Evolutionary conservation across 225 moss, liverwort and hornwort genomes (phyloP), one percentile per base, ranked within the genome.

Genomic region (Takakia lepidozioides): DNA sequence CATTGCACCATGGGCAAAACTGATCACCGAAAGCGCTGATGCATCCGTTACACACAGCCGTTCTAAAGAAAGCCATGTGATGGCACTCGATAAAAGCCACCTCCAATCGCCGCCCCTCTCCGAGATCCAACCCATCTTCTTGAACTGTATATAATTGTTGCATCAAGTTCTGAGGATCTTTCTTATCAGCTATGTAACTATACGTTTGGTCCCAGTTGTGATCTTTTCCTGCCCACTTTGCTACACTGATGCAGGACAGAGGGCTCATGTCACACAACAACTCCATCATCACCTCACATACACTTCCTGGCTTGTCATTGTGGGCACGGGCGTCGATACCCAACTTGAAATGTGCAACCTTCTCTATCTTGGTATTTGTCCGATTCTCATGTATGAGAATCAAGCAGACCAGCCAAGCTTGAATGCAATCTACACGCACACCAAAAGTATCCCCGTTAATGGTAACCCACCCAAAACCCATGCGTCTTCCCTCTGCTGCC

Each of bases 331-430:
- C 69, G 43, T 75, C 63, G 26, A 70, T 19, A 0, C 7, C 58
- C 37, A 75, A 55, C 16, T 75, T 66, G 22, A 62, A 58, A 46
- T 48, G 21, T 7, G 66, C 2, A 1, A 0, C 44, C 1, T 55
- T 20, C 1, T 2, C 0, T 27, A 74, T 11, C 53, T 74, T 74
- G 2, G 32, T 6, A 39, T 54, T 0, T 18, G 4, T 46, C 30
- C 51, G 62, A 0, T 35, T 29, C 39, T 70, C 58, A 24, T 66
- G 13, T 2, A 66, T 29, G 23, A 66, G 51, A 14, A 65, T 55
- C 10, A 66, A 59, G 0, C 58, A 51, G 0, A 62, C 55, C 27
- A 75, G 70, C 75, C 70, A 70, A 25, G 58, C 47, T 55, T 70
- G 66, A 37, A 70, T 0, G 0, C 38, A 70, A 27, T 70, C 61